These are phyloP conservation scores for Ocimum tenuiflorum DNA, from an alignment of 257 asterid species.

Conservation along the genomic window DNA sequence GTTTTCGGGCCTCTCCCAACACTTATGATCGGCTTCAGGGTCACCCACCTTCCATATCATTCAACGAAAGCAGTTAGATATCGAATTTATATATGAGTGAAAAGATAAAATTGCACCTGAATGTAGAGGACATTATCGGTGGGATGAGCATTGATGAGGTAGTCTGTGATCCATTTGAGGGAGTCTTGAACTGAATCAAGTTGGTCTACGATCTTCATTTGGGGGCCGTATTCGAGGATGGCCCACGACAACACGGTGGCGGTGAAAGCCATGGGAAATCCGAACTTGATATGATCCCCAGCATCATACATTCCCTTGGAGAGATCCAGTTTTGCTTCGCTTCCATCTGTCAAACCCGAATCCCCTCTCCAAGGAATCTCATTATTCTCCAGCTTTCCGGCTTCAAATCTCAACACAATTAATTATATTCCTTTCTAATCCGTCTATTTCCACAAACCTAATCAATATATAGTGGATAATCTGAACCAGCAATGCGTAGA, in stretches of 20 bases:
- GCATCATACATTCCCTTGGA: slow-evolving; percentile 96
- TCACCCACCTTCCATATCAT: slow-evolving; percentile 60
- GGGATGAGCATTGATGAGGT: slow-evolving; percentile 72
- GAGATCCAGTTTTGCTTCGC: slow-evolving; percentile 66
- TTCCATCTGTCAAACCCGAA: slow-evolving; percentile 76
- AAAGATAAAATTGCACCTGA: slow-evolving; percentile 43
- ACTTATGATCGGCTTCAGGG: slow-evolving; percentile 63
- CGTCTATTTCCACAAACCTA: too few species aligned
- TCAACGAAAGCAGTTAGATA: too few species aligned
- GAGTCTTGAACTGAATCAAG: slow-evolving; percentile 63
- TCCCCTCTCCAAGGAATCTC: slow-evolving; percentile 79
- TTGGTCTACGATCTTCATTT: slow-evolving; percentile 61
- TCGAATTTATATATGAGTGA: too few species aligned
- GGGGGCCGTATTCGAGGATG: slow-evolving; percentile 92
- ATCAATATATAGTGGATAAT: too few species aligned
- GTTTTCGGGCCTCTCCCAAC: slow-evolving; percentile 90
- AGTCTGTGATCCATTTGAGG: slow-evolving; percentile 84
- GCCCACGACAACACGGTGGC: slow-evolving; percentile 92
- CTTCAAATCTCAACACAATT: slow-evolving; percentile 40
- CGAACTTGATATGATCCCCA: slow-evolving; percentile 91
- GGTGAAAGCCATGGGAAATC: slow-evolving; percentile 94
- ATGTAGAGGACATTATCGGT: slow-evolving; percentile 64
- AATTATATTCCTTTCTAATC: too few species aligned
- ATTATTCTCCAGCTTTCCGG: slow-evolving; percentile 70
- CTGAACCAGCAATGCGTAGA: too few species aligned